These are phyloP conservation scores for Stramenopiles sp. DNA, from an alignment of 352 stramenopile genomes.

Conservation along the genomic window DNA sequence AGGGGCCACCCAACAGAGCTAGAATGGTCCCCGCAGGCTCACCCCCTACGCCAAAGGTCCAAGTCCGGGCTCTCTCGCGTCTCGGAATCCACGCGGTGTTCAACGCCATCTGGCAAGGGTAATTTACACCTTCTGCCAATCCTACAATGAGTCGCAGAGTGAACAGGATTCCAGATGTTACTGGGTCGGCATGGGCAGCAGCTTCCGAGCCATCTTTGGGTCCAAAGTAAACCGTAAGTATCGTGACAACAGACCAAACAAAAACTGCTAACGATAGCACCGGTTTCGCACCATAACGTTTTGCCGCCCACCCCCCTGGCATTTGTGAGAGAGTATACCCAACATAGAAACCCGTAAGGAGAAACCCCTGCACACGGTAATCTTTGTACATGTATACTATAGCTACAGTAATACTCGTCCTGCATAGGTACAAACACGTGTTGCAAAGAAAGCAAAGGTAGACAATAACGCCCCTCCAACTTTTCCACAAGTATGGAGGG, in stretches of 20 bases:
- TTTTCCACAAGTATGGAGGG: not conserved
- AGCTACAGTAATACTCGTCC: not conserved
- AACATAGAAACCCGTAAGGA: not conserved
- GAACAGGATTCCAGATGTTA: not conserved
- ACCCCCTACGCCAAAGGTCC: not conserved
- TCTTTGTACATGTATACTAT: slow-evolving; percentile 2
- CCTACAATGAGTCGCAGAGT: not conserved
- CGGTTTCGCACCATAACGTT: not conserved
- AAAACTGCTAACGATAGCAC: not conserved
- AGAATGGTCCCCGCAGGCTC: not conserved
- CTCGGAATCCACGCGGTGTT: not conserved
- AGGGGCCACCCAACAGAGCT: not conserved
- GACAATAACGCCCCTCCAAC: not conserved
- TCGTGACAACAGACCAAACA: not conserved
- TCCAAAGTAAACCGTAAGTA: not conserved
- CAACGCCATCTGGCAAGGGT: not conserved
- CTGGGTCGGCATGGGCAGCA: too few species aligned
- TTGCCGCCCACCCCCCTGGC: not conserved
- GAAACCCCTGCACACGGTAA: not conserved
- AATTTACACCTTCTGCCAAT: not conserved
- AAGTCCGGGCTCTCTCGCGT: not conserved
- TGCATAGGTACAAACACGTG: not conserved
- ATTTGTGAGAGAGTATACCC: not conserved
- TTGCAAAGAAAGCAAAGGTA: not conserved
- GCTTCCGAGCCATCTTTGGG: too few species aligned